Evolutionary conservation across 116 monocot species (phyloP).

Genomic region (Posidonia oceanica): DNA sequence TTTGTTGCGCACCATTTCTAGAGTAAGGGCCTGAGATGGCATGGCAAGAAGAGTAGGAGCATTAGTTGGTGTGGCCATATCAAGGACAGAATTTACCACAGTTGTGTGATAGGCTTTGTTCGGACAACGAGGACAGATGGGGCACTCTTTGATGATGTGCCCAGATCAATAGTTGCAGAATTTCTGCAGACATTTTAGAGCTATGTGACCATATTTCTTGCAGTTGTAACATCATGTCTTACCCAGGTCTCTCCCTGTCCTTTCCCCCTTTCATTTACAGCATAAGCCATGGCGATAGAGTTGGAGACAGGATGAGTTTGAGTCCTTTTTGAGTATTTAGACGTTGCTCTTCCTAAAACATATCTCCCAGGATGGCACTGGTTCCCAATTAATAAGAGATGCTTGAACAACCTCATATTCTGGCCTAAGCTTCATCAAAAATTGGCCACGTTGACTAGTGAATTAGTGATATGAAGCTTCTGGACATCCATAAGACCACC

Average conservation of each 20-base stretch:
- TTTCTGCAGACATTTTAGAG: background rate
- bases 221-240: too few species aligned
- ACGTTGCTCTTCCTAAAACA: background rate
- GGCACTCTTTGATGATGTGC: background rate
- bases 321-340: background rate
- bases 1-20: too few species aligned
- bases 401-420: background rate
- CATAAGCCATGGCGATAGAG: background rate
- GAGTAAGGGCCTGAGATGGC: background rate
- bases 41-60: background rate
- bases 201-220: background rate
- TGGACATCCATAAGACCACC: background rate
- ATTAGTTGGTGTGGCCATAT: background rate
- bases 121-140: background rate
- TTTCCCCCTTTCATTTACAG: background rate
- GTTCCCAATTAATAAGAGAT: background rate
- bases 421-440: background rate
- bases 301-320: background rate
- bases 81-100: background rate
- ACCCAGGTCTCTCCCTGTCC: background rate
- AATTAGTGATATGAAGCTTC: background rate
- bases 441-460: background rate
- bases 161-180: background rate
- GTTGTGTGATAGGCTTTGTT: background rate
- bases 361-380: background rate